These are phyloP conservation scores for Extremus antarcticus DNA, from an alignment of 495 filamentous ascomycete species.

Conservation along the genomic window DNA sequence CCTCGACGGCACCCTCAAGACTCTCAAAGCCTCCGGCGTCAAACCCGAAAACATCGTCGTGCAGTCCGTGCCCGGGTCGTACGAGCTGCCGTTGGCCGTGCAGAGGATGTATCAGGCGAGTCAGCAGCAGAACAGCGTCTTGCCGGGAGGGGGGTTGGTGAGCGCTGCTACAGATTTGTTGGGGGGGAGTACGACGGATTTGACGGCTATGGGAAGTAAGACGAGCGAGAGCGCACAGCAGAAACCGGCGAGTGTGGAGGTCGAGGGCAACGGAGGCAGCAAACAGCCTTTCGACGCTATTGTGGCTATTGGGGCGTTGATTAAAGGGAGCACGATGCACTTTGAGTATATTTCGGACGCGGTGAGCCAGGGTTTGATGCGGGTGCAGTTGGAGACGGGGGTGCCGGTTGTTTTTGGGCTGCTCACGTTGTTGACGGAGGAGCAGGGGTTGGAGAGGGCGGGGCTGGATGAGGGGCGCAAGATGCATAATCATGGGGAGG, in stretches of 20 bases:
- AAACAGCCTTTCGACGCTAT: conserved; percentile 75
- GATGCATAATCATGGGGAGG: conserved; percentile 31
- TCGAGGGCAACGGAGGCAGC: conserved; percentile 24
- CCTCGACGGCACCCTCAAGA: conserved; percentile 57
- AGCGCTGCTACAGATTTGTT: conserved; percentile 24
- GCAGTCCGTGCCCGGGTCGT: conserved; percentile 84
- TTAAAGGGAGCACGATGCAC: conserved; percentile 98
- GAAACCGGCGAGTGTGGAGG: not conserved
- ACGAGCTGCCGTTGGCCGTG: conserved; percentile 82
- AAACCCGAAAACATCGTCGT: conserved; percentile 75
- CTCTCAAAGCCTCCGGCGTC: conserved; percentile 60
- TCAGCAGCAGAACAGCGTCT: conserved; percentile 3
- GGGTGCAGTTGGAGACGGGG: conserved; percentile 76
- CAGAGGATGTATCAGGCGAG: conserved; percentile 42
- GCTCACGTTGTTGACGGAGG: conserved; percentile 76
- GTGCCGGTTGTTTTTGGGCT: conserved; percentile 88
- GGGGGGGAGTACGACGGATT: conserved; percentile 60
- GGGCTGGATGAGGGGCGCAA: conserved; percentile 47
- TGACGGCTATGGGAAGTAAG: conserved; percentile 51
- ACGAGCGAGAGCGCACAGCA: conserved; percentile 17
- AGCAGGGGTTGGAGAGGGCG: conserved; percentile 79
- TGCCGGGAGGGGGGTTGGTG: conserved; percentile 5
- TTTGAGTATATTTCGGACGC: conserved; percentile 96
- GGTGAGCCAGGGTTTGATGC: conserved; percentile 84
- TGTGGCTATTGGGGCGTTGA: conserved; percentile 88